Conservation (phyloP, 2,329 filamentous ascomycete species). For the Parastagonospora nodorum region DNA sequence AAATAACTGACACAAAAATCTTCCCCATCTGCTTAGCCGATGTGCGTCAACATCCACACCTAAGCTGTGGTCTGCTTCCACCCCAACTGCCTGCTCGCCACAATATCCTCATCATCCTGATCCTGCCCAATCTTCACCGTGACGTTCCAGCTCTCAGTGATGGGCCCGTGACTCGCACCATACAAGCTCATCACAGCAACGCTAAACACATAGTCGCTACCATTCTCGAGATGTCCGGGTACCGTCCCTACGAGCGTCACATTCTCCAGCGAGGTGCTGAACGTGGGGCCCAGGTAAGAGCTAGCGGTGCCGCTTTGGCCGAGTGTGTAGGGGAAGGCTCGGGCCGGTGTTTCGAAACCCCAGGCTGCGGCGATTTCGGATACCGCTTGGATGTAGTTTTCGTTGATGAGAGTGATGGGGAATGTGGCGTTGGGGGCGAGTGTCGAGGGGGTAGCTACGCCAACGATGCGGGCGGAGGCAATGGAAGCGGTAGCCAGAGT, state of each 20-base stretch:
- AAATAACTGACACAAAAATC: no score
- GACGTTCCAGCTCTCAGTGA: conserved; percentile 25
- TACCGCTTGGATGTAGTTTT: conserved; percentile 54
- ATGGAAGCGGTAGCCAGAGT: conserved; percentile 16
- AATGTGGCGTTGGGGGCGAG: conserved; percentile 48
- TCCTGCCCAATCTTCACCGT: conserved; percentile 21
- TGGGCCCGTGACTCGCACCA: conserved; percentile 18
- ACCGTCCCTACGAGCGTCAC: conserved; percentile 25
- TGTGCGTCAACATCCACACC: no score
- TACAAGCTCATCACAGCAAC: conserved; percentile 35
- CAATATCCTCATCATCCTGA: conserved; percentile 16
- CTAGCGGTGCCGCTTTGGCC: conserved; percentile 35
- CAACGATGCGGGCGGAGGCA: conserved; percentile 49
- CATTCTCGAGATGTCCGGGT: conserved; percentile 11
- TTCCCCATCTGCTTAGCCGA: no score
- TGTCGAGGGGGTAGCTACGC: conserved; percentile 51
- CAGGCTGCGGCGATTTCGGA: conserved; percentile 54
- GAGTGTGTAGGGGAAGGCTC: conserved; percentile 33
- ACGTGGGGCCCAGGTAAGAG: conserved; percentile 45
- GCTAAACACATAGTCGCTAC: conserved; percentile 22
- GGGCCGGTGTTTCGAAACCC: conserved; percentile 35
- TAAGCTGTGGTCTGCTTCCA: conserved; percentile 7
- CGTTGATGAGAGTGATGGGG: conserved; percentile 47
- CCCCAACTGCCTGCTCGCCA: conserved; percentile 11
- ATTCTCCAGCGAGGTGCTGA: conserved; percentile 31